Base-by-base conservation (phyloP, 352 stramenopile genomes). In the Phytophthora melonis region DNA sequence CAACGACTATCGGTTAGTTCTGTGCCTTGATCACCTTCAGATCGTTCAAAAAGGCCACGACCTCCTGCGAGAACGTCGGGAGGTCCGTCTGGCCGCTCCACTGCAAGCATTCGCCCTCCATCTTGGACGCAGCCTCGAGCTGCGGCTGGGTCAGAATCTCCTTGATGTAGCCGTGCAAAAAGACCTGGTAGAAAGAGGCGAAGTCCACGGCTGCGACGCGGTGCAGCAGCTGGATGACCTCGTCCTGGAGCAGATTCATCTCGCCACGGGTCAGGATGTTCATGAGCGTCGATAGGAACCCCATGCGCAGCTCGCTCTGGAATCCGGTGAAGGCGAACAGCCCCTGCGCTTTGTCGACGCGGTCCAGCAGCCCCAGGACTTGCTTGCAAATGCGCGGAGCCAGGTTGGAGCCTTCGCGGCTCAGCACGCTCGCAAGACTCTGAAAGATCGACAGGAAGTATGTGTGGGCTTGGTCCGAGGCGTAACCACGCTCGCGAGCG, bases 401-500 rank as follows among this genome's bases (percentile, higher is more conserved):
- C 27, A 93, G 59, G 36, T 74, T 81, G 25, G 81, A 77, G 0
- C 81, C 76, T 70, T 92, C 77, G 13, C 85, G 82, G 23, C 77
- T 90, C 25, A 94, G 47, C 8, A 94, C 76, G 16, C 72, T 87
- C 10, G 87, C 87, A 27, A 94, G 74, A 58, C 84, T 92, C 64
- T 92, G 83, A 62, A 95, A 92, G 27, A 95, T 93, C 0, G 83
- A 89, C 32, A 92, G 43, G 53, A 95, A 95, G 64, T 93, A 94
- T 19, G 77, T 80, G 63, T 90, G 83, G 1, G 87, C 84, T 55
- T 86, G 68, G n/a, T 94, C 85, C 4, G 84, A 93, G 2, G 80
- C 66, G 58, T 91, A 95, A 8, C 58, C 61, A 21, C 87, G 86
- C 63, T 91, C 82, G 30, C 86, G 86, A n/a, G 72, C 69, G 7